Base-by-base conservation (phyloP, 2,329 filamentous ascomycete species). In the Fusarium hainanense region DNA sequence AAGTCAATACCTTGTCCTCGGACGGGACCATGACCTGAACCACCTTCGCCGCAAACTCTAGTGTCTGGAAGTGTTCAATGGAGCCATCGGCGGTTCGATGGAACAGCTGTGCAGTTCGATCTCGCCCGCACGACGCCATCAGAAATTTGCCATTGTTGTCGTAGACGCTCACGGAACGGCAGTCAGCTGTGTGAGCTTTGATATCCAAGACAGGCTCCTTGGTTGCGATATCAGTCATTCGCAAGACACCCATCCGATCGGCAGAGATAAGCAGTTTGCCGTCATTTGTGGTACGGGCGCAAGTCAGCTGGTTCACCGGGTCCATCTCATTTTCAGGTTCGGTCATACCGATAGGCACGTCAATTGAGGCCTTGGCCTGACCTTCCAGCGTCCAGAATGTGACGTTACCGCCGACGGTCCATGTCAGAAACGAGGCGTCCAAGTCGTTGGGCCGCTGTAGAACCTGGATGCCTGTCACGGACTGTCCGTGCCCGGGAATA, bases 31-130 rank as follows among this genome's bases (percentile, higher is more conserved):
- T 82, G 28, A 85, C 85, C 76, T 90, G 90, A 57, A 87, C 91
- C 20, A 99, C 94, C 68, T 93, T 92, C 23, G 94, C 93, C 30
- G 94, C 90, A 79, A 98, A 97, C 72, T 99, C 95, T 58, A 98
- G 87, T 0, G 96, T 99, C 78, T 99, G 96, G 54, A 97, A 88
- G 60, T 98, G 87, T 61, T 92, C 88, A 79, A 97, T 91, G 4
- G 80, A 81, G 4, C 88, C 86, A 14, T 80, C 83, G 2, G 82
- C 81, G 25, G 85, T 84, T 27, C 85, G 84, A 64, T 88, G 85
- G 77, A 98, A 98, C n/a, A 99, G 82, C 78, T 99, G 96, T 2
- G 95, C 88, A n/a, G 92, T 97, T 52, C 96, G 90, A 79, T 99
- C 96, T 70, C 96, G 88, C 37, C 93, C 93, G 76, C 92, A 94